Evolutionary conservation across 495 filamentous ascomycete species (phyloP).

Genomic region (Lentithecium fluviatile): DNA sequence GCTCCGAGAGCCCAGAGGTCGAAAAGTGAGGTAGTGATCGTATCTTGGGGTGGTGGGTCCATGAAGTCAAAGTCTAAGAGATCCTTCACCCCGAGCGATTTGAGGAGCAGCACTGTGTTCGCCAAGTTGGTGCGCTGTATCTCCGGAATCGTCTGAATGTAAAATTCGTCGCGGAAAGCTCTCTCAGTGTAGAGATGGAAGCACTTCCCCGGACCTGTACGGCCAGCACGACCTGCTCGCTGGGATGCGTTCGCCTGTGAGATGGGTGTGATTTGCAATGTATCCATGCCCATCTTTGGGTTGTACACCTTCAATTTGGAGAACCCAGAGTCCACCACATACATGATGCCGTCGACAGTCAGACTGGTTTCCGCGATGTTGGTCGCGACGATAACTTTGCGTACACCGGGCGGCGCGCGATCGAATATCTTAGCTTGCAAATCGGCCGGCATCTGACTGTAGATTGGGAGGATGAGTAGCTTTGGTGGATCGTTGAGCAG

Average conservation of each 20-base stretch:
- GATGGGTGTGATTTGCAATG: slow-evolving; percentile 95
- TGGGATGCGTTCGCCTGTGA: slow-evolving; percentile 96
- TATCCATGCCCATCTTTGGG: slow-evolving; percentile 98
- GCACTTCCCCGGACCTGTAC: slow-evolving; percentile 93
- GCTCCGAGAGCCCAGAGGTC: slow-evolving; percentile 97
- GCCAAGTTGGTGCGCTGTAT: slow-evolving; percentile 95
- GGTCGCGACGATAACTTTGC: slow-evolving; percentile 97
- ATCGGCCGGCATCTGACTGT: slow-evolving; percentile 99
- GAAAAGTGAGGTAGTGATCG: slow-evolving; percentile 94
- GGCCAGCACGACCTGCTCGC: slow-evolving; percentile 87
- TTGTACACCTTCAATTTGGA: slow-evolving; percentile 99
- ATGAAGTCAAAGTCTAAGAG: slow-evolving; percentile 98
- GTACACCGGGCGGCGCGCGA: slow-evolving; percentile 79
- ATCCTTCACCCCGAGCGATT: slow-evolving; percentile 91
- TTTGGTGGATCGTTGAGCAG: slow-evolving; percentile 92
- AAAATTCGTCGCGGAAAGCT: slow-evolving; percentile 94
- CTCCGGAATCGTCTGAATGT: slow-evolving; percentile 96
- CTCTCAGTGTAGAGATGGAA: slow-evolving; percentile 93
- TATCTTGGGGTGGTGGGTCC: slow-evolving; percentile 98
- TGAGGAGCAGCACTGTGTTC: slow-evolving; percentile 91
- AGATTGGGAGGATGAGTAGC: slow-evolving; percentile 93
- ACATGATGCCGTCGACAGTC: slow-evolving; percentile 99
- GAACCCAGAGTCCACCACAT: slow-evolving; percentile 93
- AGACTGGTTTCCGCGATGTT: slow-evolving; percentile 98
- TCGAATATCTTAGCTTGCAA: slow-evolving; percentile 98